These are phyloP conservation scores for Hirschioporus abietinus DNA, from an alignment of 768 basidiomycete genomes.

Conservation along the genomic window DNA sequence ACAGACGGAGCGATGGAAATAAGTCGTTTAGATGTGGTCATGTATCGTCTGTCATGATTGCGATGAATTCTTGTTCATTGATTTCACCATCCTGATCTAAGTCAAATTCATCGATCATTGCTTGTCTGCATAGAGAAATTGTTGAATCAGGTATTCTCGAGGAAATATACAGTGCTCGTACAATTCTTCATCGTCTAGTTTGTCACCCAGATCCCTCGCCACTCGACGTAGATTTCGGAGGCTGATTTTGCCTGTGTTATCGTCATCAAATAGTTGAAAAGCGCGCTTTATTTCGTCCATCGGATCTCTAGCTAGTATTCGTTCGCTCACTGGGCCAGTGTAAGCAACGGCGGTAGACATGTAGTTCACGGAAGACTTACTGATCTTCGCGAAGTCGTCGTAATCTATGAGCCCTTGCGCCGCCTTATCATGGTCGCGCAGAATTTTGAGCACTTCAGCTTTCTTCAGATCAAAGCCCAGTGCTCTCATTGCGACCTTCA, in stretches of 20 bases:
- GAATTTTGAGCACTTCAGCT: conserved; percentile 91
- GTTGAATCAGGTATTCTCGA: conserved; percentile 28
- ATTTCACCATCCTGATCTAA: conserved; percentile 98
- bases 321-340: conserved; percentile 73
- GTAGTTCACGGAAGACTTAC: conserved; percentile 30
- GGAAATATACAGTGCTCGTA: conserved; percentile 40
- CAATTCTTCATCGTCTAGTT: conserved; percentile 94
- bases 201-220: conserved; percentile 94
- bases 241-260: conserved; percentile 90
- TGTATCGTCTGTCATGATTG: conserved; percentile 94
- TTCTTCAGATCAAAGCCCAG: conserved; percentile 98
- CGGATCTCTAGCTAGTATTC: conserved; percentile 90
- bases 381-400: conserved; percentile 91
- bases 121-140: conserved; percentile 62
- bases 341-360: background rate
- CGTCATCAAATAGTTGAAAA: conserved; percentile 95
- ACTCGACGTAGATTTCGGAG: conserved; percentile 87
- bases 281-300: conserved; percentile 95
- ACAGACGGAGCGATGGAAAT: background rate
- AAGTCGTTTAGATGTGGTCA: conserved; percentile 21
- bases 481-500: conserved; percentile 98
- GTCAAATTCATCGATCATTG: conserved; percentile 99
- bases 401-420: conserved; percentile 84
- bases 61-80: conserved; percentile 92
- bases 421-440: conserved; percentile 86